phyloP scores from a whole-genome alignment of 805 yeast genomes.

The Isabelozyma pseudorhagii region DNA sequence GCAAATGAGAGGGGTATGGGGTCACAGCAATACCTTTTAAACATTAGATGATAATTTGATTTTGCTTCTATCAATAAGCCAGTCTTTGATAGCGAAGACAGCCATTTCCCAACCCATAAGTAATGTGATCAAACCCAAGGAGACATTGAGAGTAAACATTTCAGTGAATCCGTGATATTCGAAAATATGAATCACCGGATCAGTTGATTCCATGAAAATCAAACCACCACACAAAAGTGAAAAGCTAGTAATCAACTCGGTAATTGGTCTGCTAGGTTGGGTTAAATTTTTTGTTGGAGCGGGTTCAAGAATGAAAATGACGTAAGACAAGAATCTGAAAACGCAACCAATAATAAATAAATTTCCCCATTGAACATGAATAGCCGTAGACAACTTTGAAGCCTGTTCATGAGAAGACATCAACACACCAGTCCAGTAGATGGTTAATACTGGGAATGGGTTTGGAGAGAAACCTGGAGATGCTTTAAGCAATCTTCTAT shows the following conservation, averaged over 20 bases:
- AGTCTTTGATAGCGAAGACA: conserved; percentile 60
- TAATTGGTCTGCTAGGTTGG: conserved; percentile 62
- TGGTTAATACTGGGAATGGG: conserved; percentile 90
- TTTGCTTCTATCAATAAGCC: conserved; percentile 24
- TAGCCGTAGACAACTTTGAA: conserved; percentile 66
- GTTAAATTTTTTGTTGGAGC: conserved; percentile 29
- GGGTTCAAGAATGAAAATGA: conserved; percentile 44
- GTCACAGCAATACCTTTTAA: conserved; percentile 65
- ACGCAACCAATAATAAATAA: conserved; percentile 79
- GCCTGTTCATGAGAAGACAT: conserved; percentile 96
- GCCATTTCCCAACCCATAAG: conserved; percentile 87
- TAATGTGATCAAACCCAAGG: conserved; percentile 74
- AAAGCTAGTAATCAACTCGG: conserved; percentile 79
- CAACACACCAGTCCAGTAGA: conserved; percentile 93
- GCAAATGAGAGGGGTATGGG: conserved; percentile 44
- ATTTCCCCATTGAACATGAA: conserved; percentile 93
- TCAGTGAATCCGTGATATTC: conserved; percentile 68
- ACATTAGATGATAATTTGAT: conserved; percentile 56
- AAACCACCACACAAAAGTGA: conserved; percentile 84
- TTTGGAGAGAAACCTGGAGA: conserved; percentile 84
- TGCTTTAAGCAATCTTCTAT: conserved; percentile 21
- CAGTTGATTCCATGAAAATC: conserved; percentile 89
- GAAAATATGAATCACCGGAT: conserved; percentile 78
- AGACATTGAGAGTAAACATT: conserved; percentile 88
- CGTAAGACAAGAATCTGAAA: conserved; percentile 67